These are phyloP conservation scores for Rhizopogon salebrosus DNA, from an alignment of 768 basidiomycete species.

Conservation along the genomic window DNA sequence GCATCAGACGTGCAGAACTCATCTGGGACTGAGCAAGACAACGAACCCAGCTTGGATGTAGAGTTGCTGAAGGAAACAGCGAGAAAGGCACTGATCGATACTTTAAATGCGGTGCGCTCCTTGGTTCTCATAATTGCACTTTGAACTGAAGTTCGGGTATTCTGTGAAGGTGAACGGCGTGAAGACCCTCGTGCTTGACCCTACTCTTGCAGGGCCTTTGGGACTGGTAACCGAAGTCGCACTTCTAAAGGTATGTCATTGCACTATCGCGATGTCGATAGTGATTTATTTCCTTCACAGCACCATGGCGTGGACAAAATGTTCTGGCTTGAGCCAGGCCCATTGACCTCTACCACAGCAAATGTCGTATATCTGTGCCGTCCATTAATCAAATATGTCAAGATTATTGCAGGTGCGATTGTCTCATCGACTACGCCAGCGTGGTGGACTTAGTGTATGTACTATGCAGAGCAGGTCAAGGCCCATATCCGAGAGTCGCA, in stretches of 20 bases:
- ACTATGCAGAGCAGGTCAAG: conserved; percentile 86
- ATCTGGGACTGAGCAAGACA: conserved; percentile 27
- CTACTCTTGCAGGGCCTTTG: conserved; percentile 82
- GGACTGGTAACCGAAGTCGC: conserved; percentile 95
- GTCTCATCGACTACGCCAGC: conserved; percentile 2
- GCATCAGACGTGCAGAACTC: conserved; percentile 31
- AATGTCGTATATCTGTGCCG: conserved; percentile 93
- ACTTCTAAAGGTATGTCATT: conserved; percentile 68
- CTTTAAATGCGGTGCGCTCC: conserved; percentile 67
- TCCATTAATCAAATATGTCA: conserved; percentile 78
- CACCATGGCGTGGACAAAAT: conserved; percentile 99
- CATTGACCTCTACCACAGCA: conserved; percentile 73
- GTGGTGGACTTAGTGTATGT: conserved; percentile 22
- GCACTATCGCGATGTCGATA: background rate
- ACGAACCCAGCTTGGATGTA: conserved; percentile 47
- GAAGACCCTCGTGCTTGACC: conserved; percentile 94
- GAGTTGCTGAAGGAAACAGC: conserved; percentile 72
- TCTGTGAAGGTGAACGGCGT: conserved; percentile 73
- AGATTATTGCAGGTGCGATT: conserved; percentile 83
- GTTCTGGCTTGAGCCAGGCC: conserved; percentile 96
- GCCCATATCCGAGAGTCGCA: conserved; percentile 63
- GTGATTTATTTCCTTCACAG: conserved; percentile 36
- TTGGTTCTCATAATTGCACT: background rate
- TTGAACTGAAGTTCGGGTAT: background rate
- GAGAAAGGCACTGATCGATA: conserved; percentile 75